Base-by-base conservation (phyloP, 2,329 filamentous ascomycete species). In the Pestalotiopsis sp. region DNA sequence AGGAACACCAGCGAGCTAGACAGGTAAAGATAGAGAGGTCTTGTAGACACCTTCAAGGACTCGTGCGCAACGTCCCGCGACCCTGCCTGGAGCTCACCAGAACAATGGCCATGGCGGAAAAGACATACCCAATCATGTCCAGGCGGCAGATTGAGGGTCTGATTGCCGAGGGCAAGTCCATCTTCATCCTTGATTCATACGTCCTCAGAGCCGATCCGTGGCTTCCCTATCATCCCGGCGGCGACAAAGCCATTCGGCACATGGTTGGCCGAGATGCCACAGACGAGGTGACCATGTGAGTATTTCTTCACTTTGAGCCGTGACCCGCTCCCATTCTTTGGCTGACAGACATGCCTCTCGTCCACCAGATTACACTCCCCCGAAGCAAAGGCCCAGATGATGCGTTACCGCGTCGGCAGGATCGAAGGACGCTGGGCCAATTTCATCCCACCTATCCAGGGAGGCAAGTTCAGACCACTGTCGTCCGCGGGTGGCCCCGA, bases 231-330 rank as follows among this genome's bases (percentile, higher is more conserved):
- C 96, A 98, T 76, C 96, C 96, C 13, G 96, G 96, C 68, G 96
- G 96, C 74, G 91, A 95, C 75, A 96, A 94, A 81, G 89, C 95
- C 67, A 97, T 99, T 72, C 85, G 90, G 78, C 96, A 99, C 78
- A 96, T 98, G 94, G 89, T 98, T 70, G 94, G 94, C 70, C 90
- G 92, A 81, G 94, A 97, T 88, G 95, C 94, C 65, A 98, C 95
- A 12, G 95, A 98, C 80, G 96, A 98, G 81, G 91, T 98, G 70
- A 93, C 92, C 79, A 93, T 91, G 93, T 98, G 87, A 65, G 91
- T 85, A 60, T 65, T 69, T 67, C 58, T 13, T 17, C 11, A 13
- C 38, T n/a, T 17, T 17, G 9, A 68, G n/a, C 71, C 75, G 70
- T 67, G 65, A 23, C 52, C 49, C n/a, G 17, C 45, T 70, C 62